Base-by-base conservation (phyloP, 192 early-diverging fungal species). In the Chytriomyces confervae region DNA sequence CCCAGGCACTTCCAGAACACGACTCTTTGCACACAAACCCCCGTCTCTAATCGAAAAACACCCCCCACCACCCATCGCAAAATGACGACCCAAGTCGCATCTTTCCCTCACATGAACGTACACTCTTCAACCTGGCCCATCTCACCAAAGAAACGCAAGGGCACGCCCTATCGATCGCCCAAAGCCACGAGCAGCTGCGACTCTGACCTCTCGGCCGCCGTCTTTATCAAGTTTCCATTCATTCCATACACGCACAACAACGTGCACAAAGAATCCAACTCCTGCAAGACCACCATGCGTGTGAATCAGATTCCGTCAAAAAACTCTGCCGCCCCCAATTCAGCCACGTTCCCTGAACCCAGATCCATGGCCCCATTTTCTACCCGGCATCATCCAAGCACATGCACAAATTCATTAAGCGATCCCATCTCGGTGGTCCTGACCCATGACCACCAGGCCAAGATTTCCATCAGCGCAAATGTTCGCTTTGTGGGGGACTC, bases 211-310 rank as follows among this genome's bases (percentile, higher is more conserved):
- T 20, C 36, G 3, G 36, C 69, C 11, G 69, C 69, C 23, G 69
- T 70, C 16, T 70, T 48, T 50, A 70, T 70, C 47, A 48, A 43
- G 47, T 70, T 70, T 27, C 69, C 69, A 23, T 70, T 70, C 50
- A n/a, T 47, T 46, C 23, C 23, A 13, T 64, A 64, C 62, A 24
- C 11, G 4, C n/a, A 64, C 11, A 11, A 64, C 13, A 2, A 61
- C 57, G 1, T 18, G 18, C 57, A n/a, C 57, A 61, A 61, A 61
- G 3, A 1, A 36, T 36, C 36, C 36, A 36, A 36, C 24, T 27
- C 24, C 24, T 0, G 0, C 36, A 36, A 36, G 36, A 36, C 36
- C 36, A 0, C 36, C 36, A 36, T 36, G 36, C 36, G 36, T 36
- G 36, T 36, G 36, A 36, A 36, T 36, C 36, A 1, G 36, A 36